Evolutionary conservation across 768 basidiomycete genomes (phyloP).

Genomic region (Termitomyces sp.): DNA sequence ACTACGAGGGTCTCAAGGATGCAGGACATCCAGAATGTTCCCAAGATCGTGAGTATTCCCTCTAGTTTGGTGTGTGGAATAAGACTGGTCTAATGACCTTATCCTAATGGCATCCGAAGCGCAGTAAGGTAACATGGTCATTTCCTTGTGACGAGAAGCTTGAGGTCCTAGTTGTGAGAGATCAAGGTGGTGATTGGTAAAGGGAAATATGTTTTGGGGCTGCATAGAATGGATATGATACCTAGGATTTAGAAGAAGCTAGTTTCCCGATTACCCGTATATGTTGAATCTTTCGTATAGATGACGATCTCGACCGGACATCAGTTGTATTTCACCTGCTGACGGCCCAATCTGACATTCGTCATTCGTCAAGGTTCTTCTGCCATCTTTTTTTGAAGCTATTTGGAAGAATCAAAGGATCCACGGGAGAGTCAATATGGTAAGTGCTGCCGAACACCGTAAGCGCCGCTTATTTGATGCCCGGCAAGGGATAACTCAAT

Average conservation of each 20-base stretch:
- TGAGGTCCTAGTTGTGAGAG: slow-evolving; percentile 32
- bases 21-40: slow-evolving; percentile 10
- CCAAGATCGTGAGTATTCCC: slow-evolving; percentile 18
- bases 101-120: slow-evolving; percentile 42
- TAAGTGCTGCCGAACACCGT: too few relatives aligned
- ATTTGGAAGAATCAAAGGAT: too few relatives aligned
- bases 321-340: too few relatives aligned
- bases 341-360: too few relatives aligned
- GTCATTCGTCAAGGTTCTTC: too few relatives aligned
- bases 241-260: background rate
- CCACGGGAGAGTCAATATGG: too few relatives aligned
- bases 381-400: too few relatives aligned
- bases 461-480: too few relatives aligned
- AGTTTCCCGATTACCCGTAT: background rate
- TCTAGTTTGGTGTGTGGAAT: background rate
- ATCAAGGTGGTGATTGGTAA: slow-evolving; percentile 12
- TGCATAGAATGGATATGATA: slow-evolving; percentile 31
- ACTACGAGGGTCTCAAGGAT: slow-evolving; percentile 39
- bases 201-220: slow-evolving; percentile 11
- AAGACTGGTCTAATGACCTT: background rate
- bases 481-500: too few relatives aligned
- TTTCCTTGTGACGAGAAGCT: slow-evolving; percentile 46
- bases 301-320: too few relatives aligned
- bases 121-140: slow-evolving; percentile 46
- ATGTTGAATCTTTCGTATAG: too few relatives aligned